Evolutionary conservation across 2,329 filamentous ascomycete genomes (phyloP).

Genomic region (Alternaria sp.): DNA sequence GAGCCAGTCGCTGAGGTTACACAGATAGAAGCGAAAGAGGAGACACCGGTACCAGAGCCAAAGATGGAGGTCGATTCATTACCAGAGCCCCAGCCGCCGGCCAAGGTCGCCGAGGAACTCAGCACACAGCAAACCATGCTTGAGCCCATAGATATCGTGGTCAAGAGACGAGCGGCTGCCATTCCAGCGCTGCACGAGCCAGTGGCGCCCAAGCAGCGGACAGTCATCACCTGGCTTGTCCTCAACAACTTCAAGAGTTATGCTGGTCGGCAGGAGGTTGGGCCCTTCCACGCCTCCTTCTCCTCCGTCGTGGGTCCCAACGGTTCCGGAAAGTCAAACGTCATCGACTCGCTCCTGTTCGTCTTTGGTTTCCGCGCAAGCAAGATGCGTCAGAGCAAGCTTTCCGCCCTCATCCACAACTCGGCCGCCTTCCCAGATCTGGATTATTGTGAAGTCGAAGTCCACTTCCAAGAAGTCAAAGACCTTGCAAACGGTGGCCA

Average conservation of each 20-base stretch:
- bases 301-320: slow-evolving; percentile 98
- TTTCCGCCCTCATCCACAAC: slow-evolving; percentile 97
- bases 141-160: slow-evolving; percentile 90
- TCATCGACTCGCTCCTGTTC: slow-evolving; percentile 96
- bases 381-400: slow-evolving; percentile 99
- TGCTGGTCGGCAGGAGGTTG: slow-evolving; percentile 91
- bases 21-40: slow-evolving; percentile 70
- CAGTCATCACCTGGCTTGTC: slow-evolving; percentile 91
- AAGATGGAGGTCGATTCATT: slow-evolving; percentile 39
- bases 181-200: slow-evolving; percentile 74
- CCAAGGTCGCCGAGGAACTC: slow-evolving; percentile 68
- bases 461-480: slow-evolving; percentile 95
- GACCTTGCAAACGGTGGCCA: slow-evolving; percentile 80
- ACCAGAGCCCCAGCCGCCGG: slow-evolving; percentile 48
- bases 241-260: slow-evolving; percentile 99
- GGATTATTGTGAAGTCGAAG: slow-evolving; percentile 92
- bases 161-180: slow-evolving; percentile 78
- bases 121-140: slow-evolving; percentile 79
- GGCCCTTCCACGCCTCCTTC: slow-evolving; percentile 95
- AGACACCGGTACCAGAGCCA: slow-evolving; percentile 26
- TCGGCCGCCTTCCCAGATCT: slow-evolving; percentile 86
- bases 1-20: slow-evolving; percentile 73
- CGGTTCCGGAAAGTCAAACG: slow-evolving; percentile 97
- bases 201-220: slow-evolving; percentile 79
- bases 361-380: slow-evolving; percentile 99